Evolutionary conservation across 352 stramenopile species (phyloP), one percentile per base, ranked within the genome.

Genomic region (Peronospora tabacina): DNA sequence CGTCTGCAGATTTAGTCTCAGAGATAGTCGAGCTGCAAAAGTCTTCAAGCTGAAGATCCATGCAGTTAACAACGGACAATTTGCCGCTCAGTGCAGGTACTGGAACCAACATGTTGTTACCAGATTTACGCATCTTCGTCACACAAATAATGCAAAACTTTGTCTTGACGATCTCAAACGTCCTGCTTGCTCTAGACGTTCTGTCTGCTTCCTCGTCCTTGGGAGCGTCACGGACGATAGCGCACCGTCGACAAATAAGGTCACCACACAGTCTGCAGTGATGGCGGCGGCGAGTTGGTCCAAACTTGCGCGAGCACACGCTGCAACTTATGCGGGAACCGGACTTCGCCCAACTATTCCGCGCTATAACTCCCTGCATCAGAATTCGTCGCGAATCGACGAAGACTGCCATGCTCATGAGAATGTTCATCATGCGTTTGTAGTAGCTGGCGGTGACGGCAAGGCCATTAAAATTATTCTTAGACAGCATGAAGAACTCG

Each of bases 241-340:
- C 61, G 46, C 80, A 90, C 41, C 79, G 80, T 40, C 76, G 55
- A 52, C 80, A 90, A 53, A 88, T 82, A 29, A 90, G 72, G 28
- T 90, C 75, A 42, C 80, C 80, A 43, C 80, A 90, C n/a, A 90
- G 50, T 3, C 80, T 66, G 45, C 80, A 90, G 61, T 89, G 77
- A 49, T 91, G 80, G 16, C 80, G 76, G 6, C 72, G 68, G 7
- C 76, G 70, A n/a, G 73, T 81, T 2, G 76, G 59, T 9, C 67
- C 52, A 42, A 91, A 91, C 19, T 68, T 63, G 17, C 72, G 63
- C 28, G 77, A 69, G 49, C 80, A 91, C 2, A 88, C 69, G 17
- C 68, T 74, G 44, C 80, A 91, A 37, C 58, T 63, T 19, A 67
- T 69, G 12, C 80, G 71, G 17, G 65, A 66, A 5, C 47, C 20